Base-by-base conservation (phyloP, 768 basidiomycete species). In the Vararia minispora region DNA sequence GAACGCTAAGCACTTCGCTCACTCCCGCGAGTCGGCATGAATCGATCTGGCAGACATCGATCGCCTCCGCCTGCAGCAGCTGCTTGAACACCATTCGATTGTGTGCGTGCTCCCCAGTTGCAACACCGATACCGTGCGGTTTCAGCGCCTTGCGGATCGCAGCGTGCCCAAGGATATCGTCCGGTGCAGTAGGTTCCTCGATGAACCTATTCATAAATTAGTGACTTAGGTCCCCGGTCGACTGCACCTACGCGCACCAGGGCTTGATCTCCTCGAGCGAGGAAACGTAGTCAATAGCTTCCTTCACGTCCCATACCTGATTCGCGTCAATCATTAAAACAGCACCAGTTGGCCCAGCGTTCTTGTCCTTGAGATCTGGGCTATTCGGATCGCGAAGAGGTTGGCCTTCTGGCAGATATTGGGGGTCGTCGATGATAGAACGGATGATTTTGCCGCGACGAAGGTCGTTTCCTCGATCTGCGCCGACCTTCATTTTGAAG, bases 401-500 rank as follows among this genome's bases (percentile, higher is more conserved):
- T 9, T 61, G 51, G 7, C 70, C 76, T 0, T 68, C 50, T 10
- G 87, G 87, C 28, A 88, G 73, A 55, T 84, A 78, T 45, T 76
- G 72, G 4, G 89, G 87, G 62, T 97, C 79, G 52, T 98, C 94
- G 56, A 98, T 95, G 60, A 97, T 85, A 33, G 84, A 87, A 40
- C 94, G 79, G 49, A 98, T 92, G 52, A 97, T 69, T 51, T 71
- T 73, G 16, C 89, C 88, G 38, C 92, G 79, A 35, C 89, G 80
- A 36, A 91, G 65, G 60, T 95, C 94, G 55, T 80, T 76, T 27
- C 76, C 72, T 40, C 74, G 66, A 59, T 85, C 70, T 18, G 83
- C 80, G 37, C 94, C 94, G 47, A 98, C 94, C 65, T 97, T 98
- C 80, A 97, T 91, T 64, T 97, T 97, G 75, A 98, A 98, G 63